Percentiles rank a stretch among this genome's conserved stretches.
Conservation (phyloP, 2,329 filamentous ascomycete genomes). For the Aspergillus aculeatinus region DNA sequence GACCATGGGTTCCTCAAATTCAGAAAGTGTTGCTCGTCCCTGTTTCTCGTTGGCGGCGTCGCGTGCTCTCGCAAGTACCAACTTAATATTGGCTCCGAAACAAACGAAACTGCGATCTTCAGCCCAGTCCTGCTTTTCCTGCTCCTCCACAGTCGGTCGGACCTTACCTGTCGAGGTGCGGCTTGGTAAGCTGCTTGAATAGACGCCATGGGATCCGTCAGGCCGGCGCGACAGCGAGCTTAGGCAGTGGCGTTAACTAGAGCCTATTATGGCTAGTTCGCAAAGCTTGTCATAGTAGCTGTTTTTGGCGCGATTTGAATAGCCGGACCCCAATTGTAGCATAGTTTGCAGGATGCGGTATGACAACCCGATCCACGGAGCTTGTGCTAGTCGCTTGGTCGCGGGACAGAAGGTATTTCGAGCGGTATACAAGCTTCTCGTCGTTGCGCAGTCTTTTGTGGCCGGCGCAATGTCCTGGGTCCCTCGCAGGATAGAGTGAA, state of each 20-base stretch:
- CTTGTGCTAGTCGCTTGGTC: too few relatives aligned
- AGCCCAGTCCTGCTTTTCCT: neutral
- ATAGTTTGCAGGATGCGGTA: neutral
- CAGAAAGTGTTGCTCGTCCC: too few relatives aligned
- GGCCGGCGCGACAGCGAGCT: neutral
- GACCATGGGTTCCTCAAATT: too few relatives aligned
- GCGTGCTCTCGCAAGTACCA: too few relatives aligned
- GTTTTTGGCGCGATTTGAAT: neutral
- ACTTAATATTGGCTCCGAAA: too few relatives aligned
- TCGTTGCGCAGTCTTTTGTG: neutral
- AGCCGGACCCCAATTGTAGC: neutral
- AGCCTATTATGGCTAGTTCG: neutral
- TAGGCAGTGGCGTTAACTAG: neutral
- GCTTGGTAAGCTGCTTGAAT: neutral
- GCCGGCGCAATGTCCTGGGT: neutral
- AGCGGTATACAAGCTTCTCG: neutral
- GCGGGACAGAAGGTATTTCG: neutral
- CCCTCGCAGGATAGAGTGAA: neutral
- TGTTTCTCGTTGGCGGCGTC: too few relatives aligned
- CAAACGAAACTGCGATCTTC: too few relatives aligned
- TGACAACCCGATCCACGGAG: too few relatives aligned
- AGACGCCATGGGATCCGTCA: neutral
- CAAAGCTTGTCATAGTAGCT: neutral
- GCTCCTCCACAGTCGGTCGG: neutral
- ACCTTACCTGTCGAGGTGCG: neutral